phyloP scores from a whole-genome alignment of 169 alveolate species.

The Cardiosporidium cionae region DNA sequence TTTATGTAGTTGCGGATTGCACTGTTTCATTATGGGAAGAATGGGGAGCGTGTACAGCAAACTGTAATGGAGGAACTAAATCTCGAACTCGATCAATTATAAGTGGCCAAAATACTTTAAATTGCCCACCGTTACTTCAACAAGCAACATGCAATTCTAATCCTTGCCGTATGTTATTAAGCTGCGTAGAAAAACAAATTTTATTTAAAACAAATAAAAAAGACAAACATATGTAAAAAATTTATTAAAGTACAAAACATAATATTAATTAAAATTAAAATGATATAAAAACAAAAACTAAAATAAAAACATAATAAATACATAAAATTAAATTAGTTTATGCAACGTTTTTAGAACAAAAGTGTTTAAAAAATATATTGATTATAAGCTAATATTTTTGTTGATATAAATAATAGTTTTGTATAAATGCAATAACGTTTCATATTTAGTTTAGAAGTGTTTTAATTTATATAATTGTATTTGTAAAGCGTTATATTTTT shows the following conservation, averaged over 20 bases:
- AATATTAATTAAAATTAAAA: background rate
- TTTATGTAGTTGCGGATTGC: constrained; percentile 48
- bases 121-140: constrained; percentile 26
- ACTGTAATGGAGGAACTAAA: constrained; percentile 47
- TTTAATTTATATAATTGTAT: background rate
- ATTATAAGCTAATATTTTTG: too few relatives aligned
- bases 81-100: constrained; percentile 30
- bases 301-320: background rate
- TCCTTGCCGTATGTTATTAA: constrained; percentile 1
- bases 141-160: constrained; percentile 20
- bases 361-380: too few relatives aligned
- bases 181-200: too few relatives aligned
- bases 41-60: constrained; percentile 44
- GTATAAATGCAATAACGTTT: background rate
- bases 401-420: background rate
- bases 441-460: background rate
- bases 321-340: background rate
- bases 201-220: background rate
- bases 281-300: background rate
- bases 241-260: background rate
- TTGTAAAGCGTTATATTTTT: background rate
- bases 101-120: constrained; percentile 1
- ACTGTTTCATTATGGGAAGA: constrained; percentile 42
- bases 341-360: background rate
- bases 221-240: background rate